Evolutionary conservation across 1,284 basidiomycete genomes (phyloP).

Genomic region (Trichosporon sp.): DNA sequence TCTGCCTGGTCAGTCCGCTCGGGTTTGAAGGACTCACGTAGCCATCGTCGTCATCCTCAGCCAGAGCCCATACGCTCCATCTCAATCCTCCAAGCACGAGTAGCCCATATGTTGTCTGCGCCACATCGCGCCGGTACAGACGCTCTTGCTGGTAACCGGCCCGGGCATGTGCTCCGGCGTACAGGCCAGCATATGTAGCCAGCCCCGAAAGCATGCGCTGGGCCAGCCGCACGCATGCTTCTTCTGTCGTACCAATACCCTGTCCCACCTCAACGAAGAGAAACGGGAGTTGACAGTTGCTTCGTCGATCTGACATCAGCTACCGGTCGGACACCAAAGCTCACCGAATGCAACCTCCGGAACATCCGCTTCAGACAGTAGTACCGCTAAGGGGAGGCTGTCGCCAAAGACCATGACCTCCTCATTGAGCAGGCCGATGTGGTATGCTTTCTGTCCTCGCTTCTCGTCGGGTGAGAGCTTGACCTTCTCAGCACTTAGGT

Average conservation of each 20-base stretch:
- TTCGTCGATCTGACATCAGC: neutral
- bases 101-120: neutral
- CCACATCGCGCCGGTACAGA: neutral
- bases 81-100: neutral
- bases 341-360: neutral
- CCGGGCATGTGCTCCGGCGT: neutral
- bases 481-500: neutral
- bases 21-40: neutral
- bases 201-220: neutral
- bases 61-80: neutral
- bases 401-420: neutral
- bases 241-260: neutral
- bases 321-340: neutral
- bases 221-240: neutral
- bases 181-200: neutral
- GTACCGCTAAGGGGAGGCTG: neutral
- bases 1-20: neutral
- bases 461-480: neutral
- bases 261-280: neutral
- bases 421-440: neutral
- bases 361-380: neutral
- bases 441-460: neutral
- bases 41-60: neutral
- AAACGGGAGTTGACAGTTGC: neutral
- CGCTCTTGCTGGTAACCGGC: neutral